Percentiles rank a stretch among this genome's conserved stretches.
Evolutionary conservation across 169 alveolate species (phyloP).

Genomic region (Amoebophrya sp.): DNA sequence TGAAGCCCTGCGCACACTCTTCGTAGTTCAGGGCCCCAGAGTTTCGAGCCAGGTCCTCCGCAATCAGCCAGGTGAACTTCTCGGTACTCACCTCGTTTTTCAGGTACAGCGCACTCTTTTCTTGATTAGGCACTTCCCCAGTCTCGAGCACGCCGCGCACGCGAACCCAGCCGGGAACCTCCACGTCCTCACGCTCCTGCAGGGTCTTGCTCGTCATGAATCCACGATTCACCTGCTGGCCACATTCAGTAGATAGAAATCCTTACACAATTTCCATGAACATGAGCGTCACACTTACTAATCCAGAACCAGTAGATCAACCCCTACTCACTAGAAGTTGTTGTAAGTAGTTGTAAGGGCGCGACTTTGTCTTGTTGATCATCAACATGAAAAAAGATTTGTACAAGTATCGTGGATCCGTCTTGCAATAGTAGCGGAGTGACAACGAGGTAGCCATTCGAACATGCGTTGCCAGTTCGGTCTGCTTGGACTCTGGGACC

Average conservation of each 20-base stretch:
- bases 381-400: too few relatives aligned
- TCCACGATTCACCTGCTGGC: slow-evolving; percentile 32
- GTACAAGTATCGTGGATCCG: slow-evolving; percentile 24
- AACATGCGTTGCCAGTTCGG: neutral
- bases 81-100: neutral
- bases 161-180: neutral
- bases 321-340: too few relatives aligned
- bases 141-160: slow-evolving; percentile 25
- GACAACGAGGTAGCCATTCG: slow-evolving; percentile 4
- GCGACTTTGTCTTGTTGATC: too few relatives aligned
- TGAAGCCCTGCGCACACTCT: neutral
- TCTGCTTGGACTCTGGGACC: slow-evolving; percentile 29
- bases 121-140: neutral
- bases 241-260: too few relatives aligned
- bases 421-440: slow-evolving; percentile 20
- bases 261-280: too few relatives aligned
- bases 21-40: neutral
- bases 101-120: neutral
- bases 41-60: slow-evolving; percentile 3
- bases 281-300: too few relatives aligned
- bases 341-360: too few relatives aligned
- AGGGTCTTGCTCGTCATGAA: neutral
- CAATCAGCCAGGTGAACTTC: slow-evolving; percentile 19
- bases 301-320: too few relatives aligned
- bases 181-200: neutral